A percentile compares a stretch with the other conserved stretches of the same genome.
These are phyloP conservation scores for Yarrowia porcina DNA, from an alignment of 805 yeast species.

Conservation along the genomic window DNA sequence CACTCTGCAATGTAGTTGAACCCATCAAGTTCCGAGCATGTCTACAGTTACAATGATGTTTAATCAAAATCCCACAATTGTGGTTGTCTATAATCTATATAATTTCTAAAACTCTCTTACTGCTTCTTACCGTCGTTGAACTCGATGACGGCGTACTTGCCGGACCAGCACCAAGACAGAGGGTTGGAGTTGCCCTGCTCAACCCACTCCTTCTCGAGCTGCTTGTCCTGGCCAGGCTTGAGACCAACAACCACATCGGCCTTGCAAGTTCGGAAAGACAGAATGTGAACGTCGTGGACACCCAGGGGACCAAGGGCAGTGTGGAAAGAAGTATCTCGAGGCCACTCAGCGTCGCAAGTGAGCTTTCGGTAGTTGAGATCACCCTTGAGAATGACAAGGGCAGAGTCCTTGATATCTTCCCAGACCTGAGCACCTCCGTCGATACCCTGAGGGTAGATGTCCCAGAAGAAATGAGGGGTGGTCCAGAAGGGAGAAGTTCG, in stretches of 20 bases:
- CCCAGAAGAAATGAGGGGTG: constrained; percentile 69
- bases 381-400: constrained; percentile 84
- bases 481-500: constrained; percentile 85
- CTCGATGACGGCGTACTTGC: constrained; percentile 90
- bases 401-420: constrained; percentile 52
- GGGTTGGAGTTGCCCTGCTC: constrained; percentile 58
- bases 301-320: constrained; percentile 69
- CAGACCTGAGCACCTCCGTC: constrained; percentile 61
- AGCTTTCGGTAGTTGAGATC: constrained; percentile 93
- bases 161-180: constrained; percentile 80
- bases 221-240: constrained; percentile 63
- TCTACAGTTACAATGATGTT: too few relatives aligned
- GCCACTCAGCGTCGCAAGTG: constrained; percentile 90
- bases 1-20: too few relatives aligned
- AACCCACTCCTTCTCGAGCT: constrained; percentile 58
- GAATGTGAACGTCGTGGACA: constrained; percentile 55
- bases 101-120: not conserved
- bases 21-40: too few relatives aligned
- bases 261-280: constrained; percentile 87
- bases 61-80: not conserved
- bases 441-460: constrained; percentile 50
- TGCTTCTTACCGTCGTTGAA: constrained; percentile 44
- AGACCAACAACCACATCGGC: constrained; percentile 94
- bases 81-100: constrained; percentile 17
- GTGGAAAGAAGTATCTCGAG: constrained; percentile 68